Evolutionary conservation across 805 yeast species (phyloP).

Genomic region (Limtongia smithiae): DNA sequence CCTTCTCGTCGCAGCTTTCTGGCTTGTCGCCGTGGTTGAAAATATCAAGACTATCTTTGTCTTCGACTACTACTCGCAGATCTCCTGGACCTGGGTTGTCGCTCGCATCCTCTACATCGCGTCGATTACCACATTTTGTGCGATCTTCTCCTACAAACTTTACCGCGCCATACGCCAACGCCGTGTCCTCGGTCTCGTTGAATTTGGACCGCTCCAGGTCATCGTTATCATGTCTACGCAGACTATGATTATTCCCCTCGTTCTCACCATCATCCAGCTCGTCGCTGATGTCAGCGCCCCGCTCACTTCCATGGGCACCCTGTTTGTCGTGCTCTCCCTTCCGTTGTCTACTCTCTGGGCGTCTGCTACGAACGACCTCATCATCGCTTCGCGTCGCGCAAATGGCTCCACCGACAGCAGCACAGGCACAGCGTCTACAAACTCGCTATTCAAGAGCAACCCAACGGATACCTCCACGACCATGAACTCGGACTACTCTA

Average conservation of each 20-base stretch:
- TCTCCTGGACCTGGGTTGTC: constrained; percentile 34
- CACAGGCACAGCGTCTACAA: neutral
- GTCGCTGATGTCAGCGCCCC: constrained; percentile 36
- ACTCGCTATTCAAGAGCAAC: neutral
- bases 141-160: constrained; percentile 62
- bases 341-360: constrained; percentile 93
- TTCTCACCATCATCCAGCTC: constrained; percentile 58
- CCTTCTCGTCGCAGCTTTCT: constrained; percentile 54
- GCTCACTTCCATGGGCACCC: constrained; percentile 50
- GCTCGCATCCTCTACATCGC: constrained; percentile 58
- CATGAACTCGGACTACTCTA: neutral
- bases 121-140: constrained; percentile 61
- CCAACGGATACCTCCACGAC: constrained; percentile 5
- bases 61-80: constrained; percentile 49
- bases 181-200: constrained; percentile 70
- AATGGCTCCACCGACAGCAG: constrained; percentile 3
- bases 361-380: constrained; percentile 48
- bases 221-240: constrained; percentile 77
- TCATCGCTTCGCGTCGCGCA: constrained; percentile 19
- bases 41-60: constrained; percentile 37
- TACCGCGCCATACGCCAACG: constrained; percentile 66
- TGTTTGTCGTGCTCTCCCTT: constrained; percentile 65
- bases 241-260: constrained; percentile 74
- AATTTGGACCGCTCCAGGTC: constrained; percentile 78
- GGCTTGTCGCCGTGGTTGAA: constrained; percentile 51